These are phyloP conservation scores for Dillenia suffruticosa DNA, from an alignment of 164 flowering plant genomes.

Conservation along the genomic window DNA sequence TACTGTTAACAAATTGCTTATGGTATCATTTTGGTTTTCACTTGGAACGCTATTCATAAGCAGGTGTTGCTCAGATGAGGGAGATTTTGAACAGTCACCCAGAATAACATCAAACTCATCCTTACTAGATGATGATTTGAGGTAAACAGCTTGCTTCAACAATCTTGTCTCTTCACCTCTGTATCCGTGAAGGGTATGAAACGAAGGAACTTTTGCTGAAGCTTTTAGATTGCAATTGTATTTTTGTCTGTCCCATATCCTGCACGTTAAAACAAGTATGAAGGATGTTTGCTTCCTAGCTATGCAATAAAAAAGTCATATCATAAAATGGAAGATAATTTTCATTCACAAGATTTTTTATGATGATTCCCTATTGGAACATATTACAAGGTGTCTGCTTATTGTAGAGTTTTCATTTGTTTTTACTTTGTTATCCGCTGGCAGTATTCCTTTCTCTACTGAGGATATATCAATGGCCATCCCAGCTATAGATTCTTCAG, in stretches of 20 bases:
- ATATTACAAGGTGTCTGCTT: too few relatives aligned
- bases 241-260: too few relatives aligned
- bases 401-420: background rate
- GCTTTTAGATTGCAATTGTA: too few relatives aligned
- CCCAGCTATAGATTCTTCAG: conserved; percentile 65
- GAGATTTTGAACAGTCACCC: conserved; percentile 74
- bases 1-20: background rate
- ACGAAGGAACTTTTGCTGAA: too few relatives aligned
- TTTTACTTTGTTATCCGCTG: conserved; percentile 1
- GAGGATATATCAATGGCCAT: conserved; percentile 94
- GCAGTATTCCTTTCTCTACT: conserved; percentile 94
- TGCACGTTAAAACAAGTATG: too few relatives aligned
- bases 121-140: conserved; percentile 93
- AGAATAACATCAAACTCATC: conserved; percentile 84
- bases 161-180: too few relatives aligned
- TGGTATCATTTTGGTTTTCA: background rate
- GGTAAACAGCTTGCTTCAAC: conserved; percentile 31
- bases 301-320: too few relatives aligned
- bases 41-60: conserved; percentile 7
- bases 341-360: too few relatives aligned
- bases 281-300: too few relatives aligned
- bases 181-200: too few relatives aligned
- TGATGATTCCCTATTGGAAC: too few relatives aligned
- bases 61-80: conserved; percentile 92
- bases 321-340: too few relatives aligned